Evolutionary conservation across 2,329 filamentous ascomycete genomes (phyloP).

Genomic region (Aspergillus novoparasiticus): DNA sequence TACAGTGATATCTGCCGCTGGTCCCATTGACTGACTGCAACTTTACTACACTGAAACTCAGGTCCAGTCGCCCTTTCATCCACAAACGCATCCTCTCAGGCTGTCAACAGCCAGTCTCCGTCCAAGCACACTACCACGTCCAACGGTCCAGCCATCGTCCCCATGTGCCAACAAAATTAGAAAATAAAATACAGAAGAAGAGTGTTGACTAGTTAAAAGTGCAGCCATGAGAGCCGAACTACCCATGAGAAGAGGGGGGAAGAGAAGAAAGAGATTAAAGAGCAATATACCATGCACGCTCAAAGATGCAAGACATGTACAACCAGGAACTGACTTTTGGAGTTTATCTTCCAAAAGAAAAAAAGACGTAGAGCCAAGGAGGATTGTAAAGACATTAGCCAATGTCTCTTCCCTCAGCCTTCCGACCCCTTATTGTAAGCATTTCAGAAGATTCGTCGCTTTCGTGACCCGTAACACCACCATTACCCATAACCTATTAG

Average conservation of each 20-base stretch:
- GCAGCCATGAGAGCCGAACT: background rate
- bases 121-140: background rate
- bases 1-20: background rate
- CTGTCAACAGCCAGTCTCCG: constrained; percentile 2
- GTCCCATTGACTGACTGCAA: background rate
- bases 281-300: constrained; percentile 38
- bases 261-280: constrained; percentile 24
- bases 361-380: constrained; percentile 12
- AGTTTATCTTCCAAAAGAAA: constrained; percentile 18
- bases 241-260: constrained; percentile 23
- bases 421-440: constrained; percentile 21
- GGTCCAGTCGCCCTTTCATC: background rate
- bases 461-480: constrained; percentile 42
- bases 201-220: background rate
- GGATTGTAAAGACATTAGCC: background rate
- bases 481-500: constrained; percentile 25
- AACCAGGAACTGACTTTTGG: constrained; percentile 29
- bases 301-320: constrained; percentile 38
- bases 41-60: background rate
- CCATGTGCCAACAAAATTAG: constrained; percentile 8
- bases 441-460: constrained; percentile 35
- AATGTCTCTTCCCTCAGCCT: background rate
- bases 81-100: background rate
- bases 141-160: constrained; percentile 8
- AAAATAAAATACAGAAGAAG: constrained; percentile 13